Evolutionary conservation across 2,329 filamentous ascomycete species (phyloP).

Genomic region (Diplocarpon mali): DNA sequence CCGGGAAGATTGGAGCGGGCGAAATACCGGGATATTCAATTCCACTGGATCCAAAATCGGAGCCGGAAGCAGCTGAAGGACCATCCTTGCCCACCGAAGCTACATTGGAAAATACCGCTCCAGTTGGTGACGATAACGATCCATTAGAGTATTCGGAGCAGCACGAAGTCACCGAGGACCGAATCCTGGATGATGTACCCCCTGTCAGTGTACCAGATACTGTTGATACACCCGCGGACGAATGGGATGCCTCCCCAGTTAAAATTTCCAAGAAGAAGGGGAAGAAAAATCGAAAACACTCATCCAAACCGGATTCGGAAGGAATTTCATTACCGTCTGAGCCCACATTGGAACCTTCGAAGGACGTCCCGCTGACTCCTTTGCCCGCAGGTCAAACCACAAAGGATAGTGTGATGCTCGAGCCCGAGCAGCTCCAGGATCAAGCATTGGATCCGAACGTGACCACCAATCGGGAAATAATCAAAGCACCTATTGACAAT

Average conservation of each 20-base stretch:
- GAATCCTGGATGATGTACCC: background rate
- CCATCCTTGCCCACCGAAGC: background rate
- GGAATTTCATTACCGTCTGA: conserved; percentile 5
- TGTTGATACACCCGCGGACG: conserved; percentile 5
- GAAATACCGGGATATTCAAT: conserved; percentile 3
- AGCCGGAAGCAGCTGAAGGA: conserved; percentile 1
- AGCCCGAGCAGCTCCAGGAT: background rate
- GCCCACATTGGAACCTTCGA: conserved; percentile 3
- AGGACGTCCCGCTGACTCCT: conserved; percentile 6
- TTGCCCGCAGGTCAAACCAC: conserved; percentile 4
- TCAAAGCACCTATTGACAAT: conserved; percentile 8
- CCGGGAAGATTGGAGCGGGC: background rate
- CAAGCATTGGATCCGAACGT: background rate
- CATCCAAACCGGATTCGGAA: conserved; percentile 11
- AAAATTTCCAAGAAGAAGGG: conserved; percentile 18
- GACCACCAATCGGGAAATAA: background rate
- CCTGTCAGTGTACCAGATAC: background rate
- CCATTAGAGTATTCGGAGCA: background rate
- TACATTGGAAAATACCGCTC: background rate
- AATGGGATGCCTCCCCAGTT: conserved; percentile 8
- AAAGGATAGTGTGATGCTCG: background rate
- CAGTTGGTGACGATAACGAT: background rate
- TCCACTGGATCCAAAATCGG: conserved; percentile 3
- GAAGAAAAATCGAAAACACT: conserved; percentile 15
- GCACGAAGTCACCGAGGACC: background rate